These are phyloP conservation scores for Monilinia polystroma DNA, from an alignment of 2,329 filamentous ascomycete species.

Conservation along the genomic window DNA sequence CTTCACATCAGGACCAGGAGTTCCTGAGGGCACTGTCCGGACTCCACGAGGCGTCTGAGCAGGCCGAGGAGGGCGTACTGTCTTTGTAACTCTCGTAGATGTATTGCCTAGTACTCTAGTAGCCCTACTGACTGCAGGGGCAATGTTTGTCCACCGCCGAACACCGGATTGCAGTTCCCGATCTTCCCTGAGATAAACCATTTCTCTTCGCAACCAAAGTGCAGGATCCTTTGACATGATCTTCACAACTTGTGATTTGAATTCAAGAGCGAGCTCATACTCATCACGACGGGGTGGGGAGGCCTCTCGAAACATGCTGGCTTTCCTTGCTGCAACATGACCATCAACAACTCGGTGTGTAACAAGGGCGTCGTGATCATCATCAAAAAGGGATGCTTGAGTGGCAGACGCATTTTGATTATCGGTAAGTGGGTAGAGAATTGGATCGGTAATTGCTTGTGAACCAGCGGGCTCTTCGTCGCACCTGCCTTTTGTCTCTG, in stretches of 20 bases:
- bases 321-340: slow-evolving; percentile 37
- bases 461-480: slow-evolving; percentile 37
- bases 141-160: slow-evolving; percentile 35
- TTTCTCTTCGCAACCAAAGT: slow-evolving; percentile 36
- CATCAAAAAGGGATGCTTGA: slow-evolving; percentile 53
- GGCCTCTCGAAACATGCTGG: slow-evolving; percentile 44
- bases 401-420: slow-evolving; percentile 42
- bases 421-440: slow-evolving; percentile 55
- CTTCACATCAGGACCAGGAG: slow-evolving; percentile 41
- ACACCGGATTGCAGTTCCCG: slow-evolving; percentile 29
- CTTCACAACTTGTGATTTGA: slow-evolving; percentile 52
- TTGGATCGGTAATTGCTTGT: slow-evolving; percentile 51
- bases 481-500: slow-evolving; percentile 42
- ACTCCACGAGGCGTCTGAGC: slow-evolving; percentile 25
- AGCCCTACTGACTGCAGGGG: slow-evolving; percentile 29
- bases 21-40: slow-evolving; percentile 25
- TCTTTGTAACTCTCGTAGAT: slow-evolving; percentile 18
- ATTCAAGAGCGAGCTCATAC: slow-evolving; percentile 54
- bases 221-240: slow-evolving; percentile 34
- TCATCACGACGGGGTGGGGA: slow-evolving; percentile 53
- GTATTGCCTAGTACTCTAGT: slow-evolving; percentile 11
- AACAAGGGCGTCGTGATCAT: slow-evolving; percentile 42
- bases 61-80: slow-evolving; percentile 23
- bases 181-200: slow-evolving; percentile 36
- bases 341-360: slow-evolving; percentile 50